Percentiles rank a stretch among this genome's conserved stretches.
Conservation (phyloP, 176 grass and related monocot genomes). For the Coix lacrymajobi region DNA sequence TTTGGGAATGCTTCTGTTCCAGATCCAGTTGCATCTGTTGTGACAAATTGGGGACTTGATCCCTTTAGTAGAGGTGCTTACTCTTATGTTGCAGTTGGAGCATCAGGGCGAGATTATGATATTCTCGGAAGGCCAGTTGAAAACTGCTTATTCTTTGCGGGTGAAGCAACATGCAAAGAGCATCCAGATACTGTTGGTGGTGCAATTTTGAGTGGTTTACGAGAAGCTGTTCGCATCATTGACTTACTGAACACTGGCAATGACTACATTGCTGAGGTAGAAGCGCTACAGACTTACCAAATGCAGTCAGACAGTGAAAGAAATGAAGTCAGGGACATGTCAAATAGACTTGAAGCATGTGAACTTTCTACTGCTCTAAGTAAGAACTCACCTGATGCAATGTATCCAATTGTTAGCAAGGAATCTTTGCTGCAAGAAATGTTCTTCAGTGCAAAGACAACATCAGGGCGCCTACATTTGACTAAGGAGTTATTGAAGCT, state of each 20-base stretch:
- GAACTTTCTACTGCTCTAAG: slow-evolving; percentile 61
- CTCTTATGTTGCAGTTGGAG: slow-evolving; percentile 90
- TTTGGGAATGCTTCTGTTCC: slow-evolving; percentile 77
- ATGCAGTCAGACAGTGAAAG: slow-evolving; percentile 77
- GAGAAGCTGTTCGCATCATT: slow-evolving; percentile 92
- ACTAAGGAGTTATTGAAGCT: slow-evolving; percentile 79
- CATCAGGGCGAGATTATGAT: slow-evolving; percentile 91
- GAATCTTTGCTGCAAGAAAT: slow-evolving; percentile 83
- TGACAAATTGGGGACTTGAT: slow-evolving; percentile 97
- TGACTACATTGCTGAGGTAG: slow-evolving; percentile 87
- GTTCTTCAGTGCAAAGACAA: slow-evolving; percentile 91
- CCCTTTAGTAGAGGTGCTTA: slow-evolving; percentile 97
- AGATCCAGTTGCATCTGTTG: slow-evolving; percentile 85
- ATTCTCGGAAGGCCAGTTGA: slow-evolving; percentile 85
- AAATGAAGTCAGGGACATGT: slow-evolving; percentile 89
- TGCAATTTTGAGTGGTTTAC: slow-evolving; percentile 96
- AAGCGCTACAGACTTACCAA: slow-evolving; percentile 69
- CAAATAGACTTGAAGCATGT: slow-evolving; percentile 79
- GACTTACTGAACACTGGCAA: slow-evolving; percentile 63
- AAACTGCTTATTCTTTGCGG: slow-evolving; percentile 95
- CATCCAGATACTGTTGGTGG: slow-evolving; percentile 99
- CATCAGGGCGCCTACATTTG: slow-evolving; percentile 83
- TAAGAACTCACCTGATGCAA: slow-evolving; percentile 60
- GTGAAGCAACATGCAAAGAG: slow-evolving; percentile 98
- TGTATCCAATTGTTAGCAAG: slow-evolving; percentile 55